A percentile compares a stretch with the other conserved stretches of the same genome.
phyloP scores from a whole-genome alignment of 129 eudicot genomes.

The Solidago caesia region DNA sequence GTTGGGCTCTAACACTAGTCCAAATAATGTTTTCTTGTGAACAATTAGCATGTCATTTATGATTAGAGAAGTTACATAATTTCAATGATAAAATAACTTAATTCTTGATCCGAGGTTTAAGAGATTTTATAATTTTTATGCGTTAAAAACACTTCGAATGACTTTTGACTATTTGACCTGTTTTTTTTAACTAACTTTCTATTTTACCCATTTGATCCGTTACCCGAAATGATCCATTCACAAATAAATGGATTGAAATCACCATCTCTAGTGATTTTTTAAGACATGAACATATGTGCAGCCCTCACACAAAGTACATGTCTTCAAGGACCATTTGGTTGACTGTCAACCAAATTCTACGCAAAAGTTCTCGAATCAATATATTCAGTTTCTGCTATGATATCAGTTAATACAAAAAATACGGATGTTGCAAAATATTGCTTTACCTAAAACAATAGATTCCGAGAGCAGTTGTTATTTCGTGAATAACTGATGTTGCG shows the following conservation, averaged over 20 bases:
- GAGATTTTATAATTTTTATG: neutral
- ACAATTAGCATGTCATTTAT: neutral
- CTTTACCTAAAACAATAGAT: constrained; percentile 90
- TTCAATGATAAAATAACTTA: neutral
- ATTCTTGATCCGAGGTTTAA: neutral
- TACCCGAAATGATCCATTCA: neutral
- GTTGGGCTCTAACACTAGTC: neutral
- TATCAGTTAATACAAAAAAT: neutral
- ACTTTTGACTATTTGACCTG: neutral
- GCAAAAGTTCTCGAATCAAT: neutral
- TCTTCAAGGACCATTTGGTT: constrained; percentile 6
- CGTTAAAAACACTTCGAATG: neutral
- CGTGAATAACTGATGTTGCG: constrained; percentile 84
- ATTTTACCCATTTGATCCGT: neutral
- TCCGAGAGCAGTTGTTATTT: constrained; percentile 89
- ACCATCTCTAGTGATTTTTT: neutral
- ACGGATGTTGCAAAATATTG: constrained; percentile 2
- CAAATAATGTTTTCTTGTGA: neutral
- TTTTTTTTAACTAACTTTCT: neutral
- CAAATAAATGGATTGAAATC: neutral
- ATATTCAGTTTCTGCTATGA: neutral
- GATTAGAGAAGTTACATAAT: neutral
- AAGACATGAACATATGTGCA: neutral
- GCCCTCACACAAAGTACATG: constrained; percentile 1
- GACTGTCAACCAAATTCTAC: constrained; percentile 5